Percentiles rank a stretch among this genome's conserved stretches.
Conservation (phyloP, 116 monocot species). For the Phalaenopsis hybrid region DNA sequence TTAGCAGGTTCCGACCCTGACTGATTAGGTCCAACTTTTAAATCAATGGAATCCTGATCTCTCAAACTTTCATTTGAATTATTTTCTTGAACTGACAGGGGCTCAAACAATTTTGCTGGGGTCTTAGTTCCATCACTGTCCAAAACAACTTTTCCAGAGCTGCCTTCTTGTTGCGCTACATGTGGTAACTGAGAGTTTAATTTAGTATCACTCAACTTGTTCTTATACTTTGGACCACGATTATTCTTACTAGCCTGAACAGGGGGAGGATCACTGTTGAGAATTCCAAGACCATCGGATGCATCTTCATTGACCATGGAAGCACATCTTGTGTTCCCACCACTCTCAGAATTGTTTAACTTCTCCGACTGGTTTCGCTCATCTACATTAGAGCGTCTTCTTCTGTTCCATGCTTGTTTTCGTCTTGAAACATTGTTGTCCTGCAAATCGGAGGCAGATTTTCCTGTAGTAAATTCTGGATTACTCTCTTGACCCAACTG, state of each 20-base stretch:
- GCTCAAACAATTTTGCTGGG: slow-evolving; percentile 8
- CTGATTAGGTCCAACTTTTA: no score
- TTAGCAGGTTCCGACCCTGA: slow-evolving; percentile 5
- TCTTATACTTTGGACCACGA: slow-evolving; percentile 33
- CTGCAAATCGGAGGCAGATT: slow-evolving; percentile 10
- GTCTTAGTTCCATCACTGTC: slow-evolving; percentile 14
- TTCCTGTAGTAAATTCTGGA: neutral
- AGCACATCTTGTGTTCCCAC: neutral
- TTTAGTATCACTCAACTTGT: slow-evolving; percentile 27
- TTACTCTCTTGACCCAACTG: slow-evolving; percentile 3
- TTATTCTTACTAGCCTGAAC: slow-evolving; percentile 38
- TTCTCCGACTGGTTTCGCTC: slow-evolving; percentile 33
- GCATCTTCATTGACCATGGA: no score
- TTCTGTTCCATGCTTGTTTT: slow-evolving; percentile 41
- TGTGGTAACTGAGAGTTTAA: slow-evolving; percentile 12
- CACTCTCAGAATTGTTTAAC: neutral
- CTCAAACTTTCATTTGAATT: slow-evolving; percentile 3
- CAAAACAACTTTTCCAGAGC: slow-evolving; percentile 5
- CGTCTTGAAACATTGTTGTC: slow-evolving; percentile 18
- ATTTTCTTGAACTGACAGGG: slow-evolving; percentile 17
- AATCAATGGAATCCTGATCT: slow-evolving; percentile 11
- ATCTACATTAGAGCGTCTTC: slow-evolving; percentile 20
- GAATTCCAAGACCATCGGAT: slow-evolving; percentile 1
- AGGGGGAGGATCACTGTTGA: slow-evolving; percentile 13
- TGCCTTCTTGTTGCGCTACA: slow-evolving; percentile 8